Conservation (phyloP, 345 rosid genomes). For the Lepidium africanum region DNA sequence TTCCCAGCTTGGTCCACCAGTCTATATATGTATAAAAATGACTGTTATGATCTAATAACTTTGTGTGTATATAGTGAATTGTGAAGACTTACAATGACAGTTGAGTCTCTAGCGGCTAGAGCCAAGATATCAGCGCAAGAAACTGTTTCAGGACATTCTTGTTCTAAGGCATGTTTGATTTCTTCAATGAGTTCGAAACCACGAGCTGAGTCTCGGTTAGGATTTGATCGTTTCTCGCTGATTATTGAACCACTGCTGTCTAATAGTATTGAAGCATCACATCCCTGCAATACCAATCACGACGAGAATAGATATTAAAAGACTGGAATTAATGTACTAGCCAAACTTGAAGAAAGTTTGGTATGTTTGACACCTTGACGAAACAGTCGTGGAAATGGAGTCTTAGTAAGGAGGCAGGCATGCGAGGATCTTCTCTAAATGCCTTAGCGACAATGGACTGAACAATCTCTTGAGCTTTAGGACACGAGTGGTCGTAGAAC, state of each 20-base stretch:
- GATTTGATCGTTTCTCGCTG: slow-evolving; percentile 69
- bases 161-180: slow-evolving; percentile 67
- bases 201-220: slow-evolving; percentile 70
- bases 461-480: slow-evolving; percentile 51
- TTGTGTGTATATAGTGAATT: background rate
- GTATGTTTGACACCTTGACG: slow-evolving; percentile 40
- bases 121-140: slow-evolving; percentile 84
- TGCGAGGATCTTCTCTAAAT: slow-evolving; percentile 45
- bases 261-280: slow-evolving; percentile 69
- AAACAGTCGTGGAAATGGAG: slow-evolving; percentile 84
- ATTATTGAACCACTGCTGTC: slow-evolving; percentile 53
- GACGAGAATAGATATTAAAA: background rate
- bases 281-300: slow-evolving; percentile 42
- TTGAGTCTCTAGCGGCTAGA: slow-evolving; percentile 86
- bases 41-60: background rate
- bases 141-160: slow-evolving; percentile 66
- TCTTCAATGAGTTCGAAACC: slow-evolving; percentile 80
- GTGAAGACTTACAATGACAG: slow-evolving; percentile 50
- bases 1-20: slow-evolving; percentile 85
- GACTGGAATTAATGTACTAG: background rate
- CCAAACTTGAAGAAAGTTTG: background rate
- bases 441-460: slow-evolving; percentile 48
- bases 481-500: slow-evolving; percentile 69
- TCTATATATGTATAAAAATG: slow-evolving; percentile 19
- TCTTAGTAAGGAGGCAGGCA: slow-evolving; percentile 74